Base-by-base conservation (phyloP, 2,329 filamentous ascomycete genomes). In the Neonectria ditissima region DNA sequence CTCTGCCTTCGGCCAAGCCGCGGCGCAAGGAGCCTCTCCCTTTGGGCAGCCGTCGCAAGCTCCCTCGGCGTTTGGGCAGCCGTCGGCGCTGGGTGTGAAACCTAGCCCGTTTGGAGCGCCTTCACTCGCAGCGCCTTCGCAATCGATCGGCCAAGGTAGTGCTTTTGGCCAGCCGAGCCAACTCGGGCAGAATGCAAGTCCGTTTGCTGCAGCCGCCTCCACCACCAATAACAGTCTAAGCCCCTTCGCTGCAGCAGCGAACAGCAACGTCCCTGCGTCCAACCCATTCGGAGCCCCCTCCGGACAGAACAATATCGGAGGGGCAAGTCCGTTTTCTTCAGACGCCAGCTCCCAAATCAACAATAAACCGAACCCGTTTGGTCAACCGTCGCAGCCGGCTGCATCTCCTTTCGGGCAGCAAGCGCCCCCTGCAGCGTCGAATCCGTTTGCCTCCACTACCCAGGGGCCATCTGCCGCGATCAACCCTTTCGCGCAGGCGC, bases 21-120 rank as follows among this genome's bases (percentile, higher is more conserved):
- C 26, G 11, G 74, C 43, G 71, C 80, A 51, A 60, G 73, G 48
- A 9, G 59, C 67, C 2, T 66, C 69, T 2, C 62, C 73, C 0
- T 78, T 80, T 53, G 74, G 73, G 1, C 75, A 77, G 53, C 69
- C 75, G 13, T 59, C 69, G 9, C 74, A 71, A 51, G 59, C 67
- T 9, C 43, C 74, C 11, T 79, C 75, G 51, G 75, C 78, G 1
- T 87, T 88, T 65, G 81, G 83, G 2, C 80, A 84, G 43, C 77
- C 82, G 30, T 75, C 80, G 39, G 61, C 72, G 2, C 60, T 78
- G 28, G 78, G 75, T 11, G 67, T 71, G 22, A 75, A 75, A 16
- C 71, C 75, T 13, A 80, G 73, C 65, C 74, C 79, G 1, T 80
- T 81, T 65, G 77, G 74, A 39, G 43, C 69, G 39, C 71, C 75